These are phyloP conservation scores for Cercophora samala DNA, from an alignment of 495 filamentous ascomycete genomes.

Conservation along the genomic window DNA sequence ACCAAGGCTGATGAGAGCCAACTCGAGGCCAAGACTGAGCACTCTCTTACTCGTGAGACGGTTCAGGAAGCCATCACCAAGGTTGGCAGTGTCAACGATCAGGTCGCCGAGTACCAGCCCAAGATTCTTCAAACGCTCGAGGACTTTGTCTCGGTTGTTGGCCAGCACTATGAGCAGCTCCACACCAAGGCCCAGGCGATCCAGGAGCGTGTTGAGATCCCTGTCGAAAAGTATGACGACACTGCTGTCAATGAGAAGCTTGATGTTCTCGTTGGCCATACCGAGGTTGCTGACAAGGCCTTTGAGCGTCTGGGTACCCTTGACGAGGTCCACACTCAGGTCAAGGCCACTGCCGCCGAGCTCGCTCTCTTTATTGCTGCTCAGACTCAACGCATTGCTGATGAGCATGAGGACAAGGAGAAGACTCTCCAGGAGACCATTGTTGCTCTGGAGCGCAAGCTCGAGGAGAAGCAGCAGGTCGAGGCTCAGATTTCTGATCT, in stretches of 20 bases:
- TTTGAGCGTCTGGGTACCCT: slow-evolving; percentile 68
- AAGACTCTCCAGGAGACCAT: slow-evolving; percentile 78
- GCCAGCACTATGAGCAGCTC: slow-evolving; percentile 74
- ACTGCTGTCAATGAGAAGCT: slow-evolving; percentile 74
- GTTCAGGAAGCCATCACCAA: slow-evolving; percentile 65
- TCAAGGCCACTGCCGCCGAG: slow-evolving; percentile 78
- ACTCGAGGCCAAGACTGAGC: slow-evolving; percentile 66
- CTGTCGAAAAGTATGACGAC: slow-evolving; percentile 55
- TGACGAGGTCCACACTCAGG: slow-evolving; percentile 84
- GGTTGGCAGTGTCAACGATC: slow-evolving; percentile 70
- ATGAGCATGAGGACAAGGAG: slow-evolving; percentile 75
- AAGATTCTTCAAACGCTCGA: slow-evolving; percentile 78
- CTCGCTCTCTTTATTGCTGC: slow-evolving; percentile 80
- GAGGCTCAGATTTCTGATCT: slow-evolving; percentile 65
- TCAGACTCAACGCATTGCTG: slow-evolving; percentile 73
- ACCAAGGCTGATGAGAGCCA: slow-evolving; percentile 74
- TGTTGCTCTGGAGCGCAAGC: slow-evolving; percentile 71
- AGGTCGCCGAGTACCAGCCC: slow-evolving; percentile 76
- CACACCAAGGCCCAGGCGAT: slow-evolving; percentile 46
- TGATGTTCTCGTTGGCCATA: slow-evolving; percentile 73
- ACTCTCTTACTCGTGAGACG: slow-evolving; percentile 72
- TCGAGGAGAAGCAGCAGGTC: slow-evolving; percentile 73
- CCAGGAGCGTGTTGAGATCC: slow-evolving; percentile 54
- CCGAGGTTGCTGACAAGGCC: slow-evolving; percentile 52
- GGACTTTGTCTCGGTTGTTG: slow-evolving; percentile 75